Evolutionary conservation across 352 stramenopile genomes (phyloP).

Genomic region (Blastocystis sp.): DNA sequence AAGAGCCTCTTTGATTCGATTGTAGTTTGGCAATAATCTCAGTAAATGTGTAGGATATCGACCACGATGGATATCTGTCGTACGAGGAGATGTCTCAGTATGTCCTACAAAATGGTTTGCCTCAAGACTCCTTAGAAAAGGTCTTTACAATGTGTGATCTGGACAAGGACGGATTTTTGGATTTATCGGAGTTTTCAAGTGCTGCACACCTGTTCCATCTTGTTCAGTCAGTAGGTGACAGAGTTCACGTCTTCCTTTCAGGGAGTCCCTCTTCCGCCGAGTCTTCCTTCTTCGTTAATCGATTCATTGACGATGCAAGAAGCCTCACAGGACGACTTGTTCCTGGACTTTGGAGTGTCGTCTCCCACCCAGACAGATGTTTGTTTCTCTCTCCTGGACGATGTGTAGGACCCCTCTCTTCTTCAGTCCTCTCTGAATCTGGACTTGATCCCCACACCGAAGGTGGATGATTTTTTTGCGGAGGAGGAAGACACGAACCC

Average conservation of each 20-base stretch:
- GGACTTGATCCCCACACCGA: neutral
- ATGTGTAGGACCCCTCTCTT: neutral
- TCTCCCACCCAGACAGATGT: neutral
- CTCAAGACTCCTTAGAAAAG: neutral
- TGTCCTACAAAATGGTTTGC: neutral
- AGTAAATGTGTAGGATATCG: conserved; percentile 13
- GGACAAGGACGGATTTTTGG: conserved; percentile 24
- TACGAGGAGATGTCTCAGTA: neutral
- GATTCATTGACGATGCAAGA: neutral
- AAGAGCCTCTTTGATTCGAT: conserved; percentile 4
- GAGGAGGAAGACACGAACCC: neutral
- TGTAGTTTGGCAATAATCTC: neutral
- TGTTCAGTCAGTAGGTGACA: neutral
- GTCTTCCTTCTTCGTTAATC: neutral
- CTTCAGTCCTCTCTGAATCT: neutral
- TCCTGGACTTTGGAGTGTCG: neutral
- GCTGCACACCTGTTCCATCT: conserved; percentile 12
- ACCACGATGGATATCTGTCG: conserved; percentile 34
- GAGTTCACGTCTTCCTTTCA: neutral
- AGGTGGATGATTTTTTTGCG: neutral
- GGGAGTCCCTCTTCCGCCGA: neutral
- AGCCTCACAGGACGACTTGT: neutral
- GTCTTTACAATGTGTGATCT: conserved; percentile 29
- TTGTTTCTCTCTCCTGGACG: neutral
- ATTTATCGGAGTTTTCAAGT: conserved; percentile 11